These are phyloP conservation scores for Penicillium sp. DNA, from an alignment of 2,329 filamentous ascomycete genomes.

Conservation along the genomic window DNA sequence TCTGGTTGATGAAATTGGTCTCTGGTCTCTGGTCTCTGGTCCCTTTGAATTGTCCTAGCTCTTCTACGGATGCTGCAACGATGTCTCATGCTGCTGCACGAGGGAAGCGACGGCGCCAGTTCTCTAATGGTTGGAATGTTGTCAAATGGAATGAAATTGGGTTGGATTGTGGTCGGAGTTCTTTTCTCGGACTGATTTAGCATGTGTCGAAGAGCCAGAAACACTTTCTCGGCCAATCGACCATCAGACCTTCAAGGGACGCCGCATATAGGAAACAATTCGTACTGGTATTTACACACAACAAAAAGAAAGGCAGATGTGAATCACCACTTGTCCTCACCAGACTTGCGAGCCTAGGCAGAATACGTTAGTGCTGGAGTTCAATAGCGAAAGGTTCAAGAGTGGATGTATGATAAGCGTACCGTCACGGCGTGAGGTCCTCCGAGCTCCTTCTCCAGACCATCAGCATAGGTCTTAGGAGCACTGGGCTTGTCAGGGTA, in stretches of 20 bases:
- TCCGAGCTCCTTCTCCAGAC: constrained; percentile 72
- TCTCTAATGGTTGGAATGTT: neutral
- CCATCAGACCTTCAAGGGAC: constrained; percentile 29
- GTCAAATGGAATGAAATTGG: neutral
- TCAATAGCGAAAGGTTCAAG: neutral
- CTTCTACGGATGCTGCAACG: neutral
- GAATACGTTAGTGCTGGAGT: neutral
- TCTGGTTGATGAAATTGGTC: too few species aligned
- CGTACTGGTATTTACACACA: constrained; percentile 42
- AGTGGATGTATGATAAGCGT: constrained; percentile 38
- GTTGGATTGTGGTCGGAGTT: constrained; percentile 4
- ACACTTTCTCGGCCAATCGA: constrained; percentile 17
- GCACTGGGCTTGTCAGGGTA: constrained; percentile 71
- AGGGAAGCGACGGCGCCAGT: neutral
- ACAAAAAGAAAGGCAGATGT: constrained; percentile 21
- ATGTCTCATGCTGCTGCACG: neutral
- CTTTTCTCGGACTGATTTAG: constrained; percentile 17
- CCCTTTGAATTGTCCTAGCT: neutral
- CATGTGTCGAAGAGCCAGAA: constrained; percentile 12
- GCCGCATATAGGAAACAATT: constrained; percentile 32
- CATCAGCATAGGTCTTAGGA: constrained; percentile 67
- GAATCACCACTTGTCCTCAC: constrained; percentile 39
- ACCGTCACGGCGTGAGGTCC: constrained; percentile 66
- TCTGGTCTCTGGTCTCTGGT: neutral
- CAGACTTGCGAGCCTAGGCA: constrained; percentile 38